These are phyloP conservation scores for Microbotryum silenes-acaulis DNA, from an alignment of 1,284 basidiomycete species.

Conservation along the genomic window DNA sequence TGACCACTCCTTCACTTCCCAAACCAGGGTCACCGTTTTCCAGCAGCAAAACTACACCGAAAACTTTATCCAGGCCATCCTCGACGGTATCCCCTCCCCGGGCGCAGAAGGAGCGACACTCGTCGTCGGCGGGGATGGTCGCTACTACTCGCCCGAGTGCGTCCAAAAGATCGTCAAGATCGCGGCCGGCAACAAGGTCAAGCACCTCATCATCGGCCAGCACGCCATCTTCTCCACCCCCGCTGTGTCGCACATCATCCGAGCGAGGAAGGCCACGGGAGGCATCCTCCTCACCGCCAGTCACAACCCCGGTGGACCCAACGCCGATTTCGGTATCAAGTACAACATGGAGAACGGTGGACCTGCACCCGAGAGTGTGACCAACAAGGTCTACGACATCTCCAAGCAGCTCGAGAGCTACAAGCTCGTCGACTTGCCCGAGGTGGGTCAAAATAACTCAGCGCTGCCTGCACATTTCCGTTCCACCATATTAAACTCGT, in stretches of 20 bases:
- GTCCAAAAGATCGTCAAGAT: conserved; percentile 38
- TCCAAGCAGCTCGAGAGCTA: conserved; percentile 80
- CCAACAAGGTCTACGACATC: conserved; percentile 84
- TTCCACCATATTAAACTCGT: not conserved
- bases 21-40: conserved; percentile 76
- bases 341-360: conserved; percentile 97
- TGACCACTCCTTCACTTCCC: not conserved
- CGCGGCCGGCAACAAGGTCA: conserved; percentile 50
- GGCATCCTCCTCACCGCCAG: conserved; percentile 96
- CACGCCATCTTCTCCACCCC: conserved; percentile 91
- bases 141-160: conserved; percentile 76
- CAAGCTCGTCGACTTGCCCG: conserved; percentile 70
- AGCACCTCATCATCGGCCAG: conserved; percentile 81
- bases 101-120: conserved; percentile 64
- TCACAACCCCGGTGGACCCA: conserved; percentile 95
- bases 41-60: conserved; percentile 84
- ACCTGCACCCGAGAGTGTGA: conserved; percentile 89
- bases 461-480: not conserved
- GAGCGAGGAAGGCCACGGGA: conserved; percentile 90
- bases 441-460: conserved; percentile 48
- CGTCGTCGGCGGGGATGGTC: conserved; percentile 94
- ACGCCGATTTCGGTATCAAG: conserved; percentile 98
- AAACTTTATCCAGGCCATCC: conserved; percentile 94
- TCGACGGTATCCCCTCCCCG: conserved; percentile 75
- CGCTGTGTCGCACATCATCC: conserved; percentile 90